phyloP scores from a whole-genome alignment of 108 stramenopile genomes.

The Pseudonitzschia multiseries region DNA sequence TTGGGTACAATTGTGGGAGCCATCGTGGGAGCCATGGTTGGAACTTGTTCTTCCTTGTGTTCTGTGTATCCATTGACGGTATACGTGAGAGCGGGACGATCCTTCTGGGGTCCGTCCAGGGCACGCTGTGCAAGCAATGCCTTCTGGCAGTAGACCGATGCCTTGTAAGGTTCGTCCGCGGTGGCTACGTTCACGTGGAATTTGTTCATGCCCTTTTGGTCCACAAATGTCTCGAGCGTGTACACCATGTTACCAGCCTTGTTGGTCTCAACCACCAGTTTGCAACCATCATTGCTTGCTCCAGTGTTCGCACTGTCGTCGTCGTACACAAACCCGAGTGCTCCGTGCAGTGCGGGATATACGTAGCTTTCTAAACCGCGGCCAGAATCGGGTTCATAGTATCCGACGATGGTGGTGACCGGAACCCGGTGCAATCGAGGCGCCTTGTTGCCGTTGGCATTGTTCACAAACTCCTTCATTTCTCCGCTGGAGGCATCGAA shows the following conservation, averaged over 20 bases:
- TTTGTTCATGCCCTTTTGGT: not conserved
- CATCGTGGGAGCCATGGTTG: not conserved
- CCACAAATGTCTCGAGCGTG: not conserved
- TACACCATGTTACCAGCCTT: not conserved
- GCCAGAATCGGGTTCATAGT: not conserved
- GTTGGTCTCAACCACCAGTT: not conserved
- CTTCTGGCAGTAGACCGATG: not conserved
- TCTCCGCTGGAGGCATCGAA: not conserved
- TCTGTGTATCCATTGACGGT: not conserved
- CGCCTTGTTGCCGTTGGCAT: not conserved
- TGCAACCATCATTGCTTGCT: not conserved
- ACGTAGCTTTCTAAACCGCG: not conserved
- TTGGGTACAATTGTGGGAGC: not conserved
- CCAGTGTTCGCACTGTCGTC: not conserved
- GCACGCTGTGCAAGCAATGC: not conserved
- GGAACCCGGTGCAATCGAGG: constrained; percentile 8
- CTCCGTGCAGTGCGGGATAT: constrained; percentile 6
- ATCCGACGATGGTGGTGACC: constrained; percentile 5
- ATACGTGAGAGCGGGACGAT: not conserved
- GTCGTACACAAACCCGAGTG: constrained; percentile 2
- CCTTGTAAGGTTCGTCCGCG: not conserved
- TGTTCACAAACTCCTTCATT: not conserved
- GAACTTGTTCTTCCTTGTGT: not conserved
- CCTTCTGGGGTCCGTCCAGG: not conserved
- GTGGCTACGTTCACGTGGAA: constrained; percentile 3